These are phyloP conservation scores for Elsinoe batatas DNA, from an alignment of 2,329 filamentous ascomycete species.

Conservation along the genomic window DNA sequence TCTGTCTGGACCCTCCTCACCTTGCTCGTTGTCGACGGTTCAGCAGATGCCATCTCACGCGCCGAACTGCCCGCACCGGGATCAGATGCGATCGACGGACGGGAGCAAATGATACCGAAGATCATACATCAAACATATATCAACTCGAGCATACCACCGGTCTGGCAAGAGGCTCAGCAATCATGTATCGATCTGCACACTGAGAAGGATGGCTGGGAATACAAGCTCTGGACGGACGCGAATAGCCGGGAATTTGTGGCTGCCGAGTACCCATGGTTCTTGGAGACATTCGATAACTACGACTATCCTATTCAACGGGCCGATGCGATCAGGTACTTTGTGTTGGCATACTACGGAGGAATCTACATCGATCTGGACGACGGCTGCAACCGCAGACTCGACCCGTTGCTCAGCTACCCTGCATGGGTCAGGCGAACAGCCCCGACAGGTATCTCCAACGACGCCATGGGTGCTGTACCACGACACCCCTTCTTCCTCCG, in stretches of 20 bases:
- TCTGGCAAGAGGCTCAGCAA: conserved; percentile 56
- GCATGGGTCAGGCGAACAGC: conserved; percentile 62
- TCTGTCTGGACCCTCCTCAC: conserved; percentile 62
- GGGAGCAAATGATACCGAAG: conserved; percentile 57
- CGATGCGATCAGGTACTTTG: conserved; percentile 69
- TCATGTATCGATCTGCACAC: conserved; percentile 56
- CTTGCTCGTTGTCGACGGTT: conserved; percentile 58
- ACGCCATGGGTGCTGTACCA: conserved; percentile 64
- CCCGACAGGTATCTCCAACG: conserved; percentile 72
- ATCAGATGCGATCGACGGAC: conserved; percentile 47
- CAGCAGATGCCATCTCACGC: conserved; percentile 55
- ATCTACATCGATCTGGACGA: conserved; percentile 72
- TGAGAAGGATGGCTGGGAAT: conserved; percentile 54
- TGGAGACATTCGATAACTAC: conserved; percentile 62
- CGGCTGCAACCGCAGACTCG: conserved; percentile 58
- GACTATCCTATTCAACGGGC: conserved; percentile 60
- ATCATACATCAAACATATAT: conserved; percentile 72
- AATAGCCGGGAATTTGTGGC: conserved; percentile 61
- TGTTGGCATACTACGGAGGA: conserved; percentile 66
- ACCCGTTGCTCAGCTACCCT: conserved; percentile 58
- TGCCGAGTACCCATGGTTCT: conserved; percentile 62
- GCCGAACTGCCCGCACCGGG: conserved; percentile 57
- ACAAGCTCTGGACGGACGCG: conserved; percentile 73
- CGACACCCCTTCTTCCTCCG: conserved; percentile 65
- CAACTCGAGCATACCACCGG: conserved; percentile 56